These are phyloP conservation scores for Ceratobasidium sp. DNA, from an alignment of 1,284 basidiomycete genomes.

Conservation along the genomic window DNA sequence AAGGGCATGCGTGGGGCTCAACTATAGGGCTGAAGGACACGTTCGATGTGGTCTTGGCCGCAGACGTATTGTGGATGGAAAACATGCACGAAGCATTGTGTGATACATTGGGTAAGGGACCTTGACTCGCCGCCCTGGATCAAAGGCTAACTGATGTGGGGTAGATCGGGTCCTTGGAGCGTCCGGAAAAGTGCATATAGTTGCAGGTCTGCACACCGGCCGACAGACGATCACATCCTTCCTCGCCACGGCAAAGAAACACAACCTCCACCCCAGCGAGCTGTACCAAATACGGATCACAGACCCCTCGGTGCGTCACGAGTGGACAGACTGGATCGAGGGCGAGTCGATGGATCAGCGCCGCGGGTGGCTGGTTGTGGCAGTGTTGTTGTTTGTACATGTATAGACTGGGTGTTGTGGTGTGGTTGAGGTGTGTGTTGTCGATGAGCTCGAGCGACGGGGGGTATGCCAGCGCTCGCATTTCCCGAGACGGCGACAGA, in stretches of 20 bases:
- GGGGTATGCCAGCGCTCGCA: conserved; percentile 30
- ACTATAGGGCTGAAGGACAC: background rate
- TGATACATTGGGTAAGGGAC: conserved; percentile 28
- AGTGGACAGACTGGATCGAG: conserved; percentile 15
- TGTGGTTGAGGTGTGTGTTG: conserved; percentile 17
- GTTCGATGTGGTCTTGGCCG: conserved; percentile 43
- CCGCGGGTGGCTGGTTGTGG: conserved; percentile 38
- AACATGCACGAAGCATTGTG: conserved; percentile 41
- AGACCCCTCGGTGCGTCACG: conserved; percentile 7
- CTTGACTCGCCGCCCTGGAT: background rate
- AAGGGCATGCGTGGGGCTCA: conserved; percentile 41
- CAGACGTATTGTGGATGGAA: conserved; percentile 41
- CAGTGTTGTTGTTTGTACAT: conserved; percentile 25
- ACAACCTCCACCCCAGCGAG: background rate
- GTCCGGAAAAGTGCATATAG: conserved; percentile 38
- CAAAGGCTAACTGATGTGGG: background rate
- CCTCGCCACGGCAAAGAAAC: conserved; percentile 1
- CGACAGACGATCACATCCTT: conserved; percentile 20
- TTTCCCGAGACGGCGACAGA: background rate
- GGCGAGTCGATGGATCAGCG: conserved; percentile 36
- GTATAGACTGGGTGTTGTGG: conserved; percentile 2
- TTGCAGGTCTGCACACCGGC: conserved; percentile 41
- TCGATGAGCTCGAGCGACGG: conserved; percentile 4
- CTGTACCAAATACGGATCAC: conserved; percentile 23
- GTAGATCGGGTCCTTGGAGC: conserved; percentile 21